These are phyloP conservation scores for Trametes sanguinea DNA, from an alignment of 768 basidiomycete genomes.

Conservation along the genomic window DNA sequence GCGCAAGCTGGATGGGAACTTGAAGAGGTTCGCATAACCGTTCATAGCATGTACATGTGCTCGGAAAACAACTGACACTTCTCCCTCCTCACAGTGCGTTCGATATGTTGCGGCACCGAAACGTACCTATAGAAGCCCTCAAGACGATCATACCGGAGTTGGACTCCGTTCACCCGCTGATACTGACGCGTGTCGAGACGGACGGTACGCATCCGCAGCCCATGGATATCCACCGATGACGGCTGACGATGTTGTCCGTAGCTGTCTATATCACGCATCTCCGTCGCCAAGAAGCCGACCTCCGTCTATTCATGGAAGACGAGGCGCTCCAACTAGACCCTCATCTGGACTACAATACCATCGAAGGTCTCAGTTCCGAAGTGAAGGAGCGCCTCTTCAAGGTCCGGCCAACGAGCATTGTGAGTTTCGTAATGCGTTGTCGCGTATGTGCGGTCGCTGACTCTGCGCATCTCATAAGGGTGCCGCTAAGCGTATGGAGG, in stretches of 20 bases:
- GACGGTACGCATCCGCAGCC: constrained; percentile 54
- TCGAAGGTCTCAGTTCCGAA: constrained; percentile 76
- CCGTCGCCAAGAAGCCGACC: constrained; percentile 71
- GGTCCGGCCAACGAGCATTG: constrained; percentile 71
- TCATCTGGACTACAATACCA: constrained; percentile 63
- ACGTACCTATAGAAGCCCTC: constrained; percentile 48
- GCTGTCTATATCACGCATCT: constrained; percentile 66
- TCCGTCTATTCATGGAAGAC: constrained; percentile 73
- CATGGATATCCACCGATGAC: background rate
- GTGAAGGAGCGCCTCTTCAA: constrained; percentile 62
- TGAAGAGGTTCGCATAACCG: constrained; percentile 40
- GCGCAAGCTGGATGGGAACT: constrained; percentile 44
- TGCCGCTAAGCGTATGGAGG: constrained; percentile 91
- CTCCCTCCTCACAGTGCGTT: constrained; percentile 58
- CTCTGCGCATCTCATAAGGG: constrained; percentile 49
- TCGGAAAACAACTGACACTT: background rate
- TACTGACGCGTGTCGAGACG: constrained; percentile 63
- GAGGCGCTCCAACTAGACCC: constrained; percentile 72
- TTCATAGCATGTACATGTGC: background rate
- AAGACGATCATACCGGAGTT: constrained; percentile 51
- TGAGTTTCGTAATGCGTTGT: constrained; percentile 32
- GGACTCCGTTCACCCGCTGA: constrained; percentile 45
- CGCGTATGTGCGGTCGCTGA: background rate
- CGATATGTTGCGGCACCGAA: constrained; percentile 66
- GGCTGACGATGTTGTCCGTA: constrained; percentile 28